These are phyloP conservation scores for Vigna reflexopilosa DNA, from an alignment of 306 rosid genomes.

Conservation along the genomic window DNA sequence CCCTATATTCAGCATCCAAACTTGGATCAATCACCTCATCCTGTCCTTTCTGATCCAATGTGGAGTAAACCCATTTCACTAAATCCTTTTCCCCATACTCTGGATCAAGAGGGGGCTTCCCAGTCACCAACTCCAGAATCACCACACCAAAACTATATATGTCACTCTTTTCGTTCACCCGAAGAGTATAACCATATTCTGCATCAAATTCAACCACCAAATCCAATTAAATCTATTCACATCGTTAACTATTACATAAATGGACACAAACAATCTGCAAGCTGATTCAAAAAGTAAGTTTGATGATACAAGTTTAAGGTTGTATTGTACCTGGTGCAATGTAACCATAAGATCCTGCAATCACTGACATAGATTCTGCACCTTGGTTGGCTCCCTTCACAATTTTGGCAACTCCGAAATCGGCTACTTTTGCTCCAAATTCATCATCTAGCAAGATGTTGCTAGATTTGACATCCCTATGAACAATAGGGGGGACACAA, in stretches of 20 bases:
- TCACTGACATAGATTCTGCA: slow-evolving; percentile 68
- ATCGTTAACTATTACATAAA: slow-evolving; percentile 11
- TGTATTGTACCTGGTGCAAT: slow-evolving; percentile 77
- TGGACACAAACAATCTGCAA: not conserved
- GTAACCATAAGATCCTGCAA: slow-evolving; percentile 91
- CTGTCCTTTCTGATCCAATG: slow-evolving; percentile 55
- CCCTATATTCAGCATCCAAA: slow-evolving; percentile 52
- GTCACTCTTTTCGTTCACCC: slow-evolving; percentile 87
- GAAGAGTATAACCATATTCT: slow-evolving; percentile 82
- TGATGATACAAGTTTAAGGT: not conserved
- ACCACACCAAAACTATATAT: slow-evolving; percentile 85
- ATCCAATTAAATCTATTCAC: not conserved
- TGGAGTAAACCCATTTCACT: slow-evolving; percentile 67
- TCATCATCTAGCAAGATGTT: slow-evolving; percentile 77
- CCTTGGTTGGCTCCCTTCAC: slow-evolving; percentile 52
- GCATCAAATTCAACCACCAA: slow-evolving; percentile 41
- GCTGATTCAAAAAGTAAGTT: not conserved
- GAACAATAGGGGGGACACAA: slow-evolving; percentile 80
- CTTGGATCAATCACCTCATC: slow-evolving; percentile 64
- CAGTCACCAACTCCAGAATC: slow-evolving; percentile 78
- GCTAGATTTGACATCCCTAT: slow-evolving; percentile 81
- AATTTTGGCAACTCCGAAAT: slow-evolving; percentile 80
- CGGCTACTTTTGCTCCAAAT: slow-evolving; percentile 83
- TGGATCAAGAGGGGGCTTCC: slow-evolving; percentile 65
- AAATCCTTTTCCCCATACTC: slow-evolving; percentile 68